Evolutionary conservation across 768 basidiomycete species (phyloP).

Genomic region (Xerocomus brunneocitrinus): DNA sequence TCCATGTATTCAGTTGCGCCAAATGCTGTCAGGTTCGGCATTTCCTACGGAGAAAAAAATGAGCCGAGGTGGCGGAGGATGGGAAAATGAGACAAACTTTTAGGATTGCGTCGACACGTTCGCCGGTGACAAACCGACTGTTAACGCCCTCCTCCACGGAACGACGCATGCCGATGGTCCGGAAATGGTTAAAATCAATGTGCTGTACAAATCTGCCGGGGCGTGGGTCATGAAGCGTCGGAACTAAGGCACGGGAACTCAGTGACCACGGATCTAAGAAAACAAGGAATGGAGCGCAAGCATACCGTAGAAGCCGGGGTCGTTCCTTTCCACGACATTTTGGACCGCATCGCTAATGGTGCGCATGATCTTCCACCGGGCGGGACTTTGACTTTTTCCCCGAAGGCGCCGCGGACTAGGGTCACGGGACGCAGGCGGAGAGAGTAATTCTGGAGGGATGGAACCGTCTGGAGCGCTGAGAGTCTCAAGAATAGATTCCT

Average conservation of each 20-base stretch:
- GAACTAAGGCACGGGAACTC: conserved; percentile 41
- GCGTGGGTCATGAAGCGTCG: conserved; percentile 62
- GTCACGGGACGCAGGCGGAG: conserved; percentile 78
- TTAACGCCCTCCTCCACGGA: conserved; percentile 86
- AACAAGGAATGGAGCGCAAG: conserved; percentile 6
- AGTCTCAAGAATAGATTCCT: conserved; percentile 55
- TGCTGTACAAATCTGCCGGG: conserved; percentile 80
- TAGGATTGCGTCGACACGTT: conserved; percentile 71
- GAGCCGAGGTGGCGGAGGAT: conserved; percentile 1
- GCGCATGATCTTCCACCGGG: conserved; percentile 77
- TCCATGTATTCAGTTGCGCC: conserved; percentile 99
- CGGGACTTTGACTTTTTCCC: conserved; percentile 75
- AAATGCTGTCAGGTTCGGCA: conserved; percentile 79
- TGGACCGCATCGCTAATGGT: conserved; percentile 78
- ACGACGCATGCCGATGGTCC: conserved; percentile 93
- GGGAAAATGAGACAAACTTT: conserved; percentile 47
- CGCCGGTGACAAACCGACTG: conserved; percentile 90
- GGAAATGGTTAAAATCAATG: conserved; percentile 94
- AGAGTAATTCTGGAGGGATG: conserved; percentile 70
- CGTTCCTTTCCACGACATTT: conserved; percentile 55
- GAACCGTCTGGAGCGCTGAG: conserved; percentile 62
- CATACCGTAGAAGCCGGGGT: conserved; percentile 71
- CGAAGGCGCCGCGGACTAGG: conserved; percentile 75
- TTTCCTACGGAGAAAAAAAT: conserved; percentile 53
- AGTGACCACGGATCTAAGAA: conserved; percentile 3